These are phyloP conservation scores for Wickerhamomyces rabaulensis DNA, from an alignment of 805 yeast genomes.

Conservation along the genomic window DNA sequence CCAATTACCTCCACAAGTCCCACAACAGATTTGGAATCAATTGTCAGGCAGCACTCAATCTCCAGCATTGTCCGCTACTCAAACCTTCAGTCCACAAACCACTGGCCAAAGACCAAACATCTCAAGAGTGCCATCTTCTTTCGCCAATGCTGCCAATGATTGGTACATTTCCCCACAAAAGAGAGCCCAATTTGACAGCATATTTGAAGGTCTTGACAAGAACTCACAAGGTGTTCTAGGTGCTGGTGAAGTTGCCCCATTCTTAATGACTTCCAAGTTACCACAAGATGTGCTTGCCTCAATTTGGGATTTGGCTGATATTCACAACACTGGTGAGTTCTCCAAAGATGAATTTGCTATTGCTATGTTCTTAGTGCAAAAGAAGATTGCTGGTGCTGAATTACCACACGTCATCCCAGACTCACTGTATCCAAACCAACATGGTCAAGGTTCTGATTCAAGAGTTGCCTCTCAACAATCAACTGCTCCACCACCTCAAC, in stretches of 20 bases:
- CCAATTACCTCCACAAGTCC: slow-evolving; percentile 47
- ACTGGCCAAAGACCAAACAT: slow-evolving; percentile 16
- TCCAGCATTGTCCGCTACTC: slow-evolving; percentile 12
- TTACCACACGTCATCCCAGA: slow-evolving; percentile 78
- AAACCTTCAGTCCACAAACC: slow-evolving; percentile 16
- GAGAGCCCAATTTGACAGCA: slow-evolving; percentile 69
- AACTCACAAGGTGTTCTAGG: slow-evolving; percentile 54
- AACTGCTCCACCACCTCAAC: slow-evolving; percentile 9
- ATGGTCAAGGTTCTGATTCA: slow-evolving; percentile 11
- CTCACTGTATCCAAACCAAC: slow-evolving; percentile 37
- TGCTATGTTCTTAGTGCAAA: slow-evolving; percentile 90
- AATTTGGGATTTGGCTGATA: slow-evolving; percentile 93
- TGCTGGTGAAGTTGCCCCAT: slow-evolving; percentile 80
- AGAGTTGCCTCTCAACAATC: slow-evolving; percentile 12
- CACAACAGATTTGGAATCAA: slow-evolving; percentile 36
- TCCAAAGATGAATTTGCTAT: slow-evolving; percentile 80
- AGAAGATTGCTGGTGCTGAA: slow-evolving; percentile 68
- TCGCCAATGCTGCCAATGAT: slow-evolving; percentile 36
- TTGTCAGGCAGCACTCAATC: slow-evolving; percentile 17
- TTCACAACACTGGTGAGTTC: slow-evolving; percentile 79
- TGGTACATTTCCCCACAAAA: slow-evolving; percentile 71
- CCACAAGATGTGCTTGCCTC: slow-evolving; percentile 80
- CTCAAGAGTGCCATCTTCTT: slow-evolving; percentile 33
- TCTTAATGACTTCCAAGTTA: slow-evolving; percentile 82
- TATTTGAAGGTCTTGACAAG: slow-evolving; percentile 77